A percentile compares a stretch with the other conserved stretches of the same genome.
Evolutionary conservation across 306 rosid genomes (phyloP).

Genomic region (Trifolium subterraneum): DNA sequence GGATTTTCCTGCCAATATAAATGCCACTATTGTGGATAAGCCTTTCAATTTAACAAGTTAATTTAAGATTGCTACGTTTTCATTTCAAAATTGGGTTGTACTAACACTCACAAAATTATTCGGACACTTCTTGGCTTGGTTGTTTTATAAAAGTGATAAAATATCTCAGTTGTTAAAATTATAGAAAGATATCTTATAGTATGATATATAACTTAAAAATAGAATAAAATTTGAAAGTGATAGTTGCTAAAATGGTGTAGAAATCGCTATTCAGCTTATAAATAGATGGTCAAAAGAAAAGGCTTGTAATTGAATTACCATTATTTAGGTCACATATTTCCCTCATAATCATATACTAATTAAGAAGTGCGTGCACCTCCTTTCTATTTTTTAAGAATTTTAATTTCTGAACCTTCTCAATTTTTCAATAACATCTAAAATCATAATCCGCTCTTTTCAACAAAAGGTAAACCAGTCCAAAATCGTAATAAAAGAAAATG

Average conservation of each 20-base stretch:
- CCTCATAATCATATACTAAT: not conserved
- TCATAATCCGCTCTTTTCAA: not conserved
- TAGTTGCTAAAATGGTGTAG: not conserved
- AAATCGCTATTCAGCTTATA: not conserved
- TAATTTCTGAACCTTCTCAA: constrained; percentile 1
- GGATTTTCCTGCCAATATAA: too few species aligned
- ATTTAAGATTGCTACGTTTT: not conserved
- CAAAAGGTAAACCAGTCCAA: not conserved
- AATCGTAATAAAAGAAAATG: not conserved
- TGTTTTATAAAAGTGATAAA: not conserved
- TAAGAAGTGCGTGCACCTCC: constrained; percentile 17
- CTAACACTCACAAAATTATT: not conserved
- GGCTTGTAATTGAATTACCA: not conserved
- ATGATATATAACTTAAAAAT: not conserved
- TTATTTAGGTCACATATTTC: not conserved
- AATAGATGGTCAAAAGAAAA: not conserved
- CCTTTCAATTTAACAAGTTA: not conserved
- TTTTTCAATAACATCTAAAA: constrained; percentile 27
- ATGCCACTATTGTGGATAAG: too few species aligned
- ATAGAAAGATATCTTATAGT: not conserved
- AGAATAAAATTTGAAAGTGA: not conserved
- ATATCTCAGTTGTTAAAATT: not conserved
- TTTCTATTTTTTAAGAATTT: constrained; percentile 30
- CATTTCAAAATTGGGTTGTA: not conserved
- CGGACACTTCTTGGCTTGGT: not conserved